Evolutionary conservation across 768 basidiomycete species (phyloP), one percentile per base, ranked within the genome.

Genomic region (Erythrobasidium yunnanense): DNA sequence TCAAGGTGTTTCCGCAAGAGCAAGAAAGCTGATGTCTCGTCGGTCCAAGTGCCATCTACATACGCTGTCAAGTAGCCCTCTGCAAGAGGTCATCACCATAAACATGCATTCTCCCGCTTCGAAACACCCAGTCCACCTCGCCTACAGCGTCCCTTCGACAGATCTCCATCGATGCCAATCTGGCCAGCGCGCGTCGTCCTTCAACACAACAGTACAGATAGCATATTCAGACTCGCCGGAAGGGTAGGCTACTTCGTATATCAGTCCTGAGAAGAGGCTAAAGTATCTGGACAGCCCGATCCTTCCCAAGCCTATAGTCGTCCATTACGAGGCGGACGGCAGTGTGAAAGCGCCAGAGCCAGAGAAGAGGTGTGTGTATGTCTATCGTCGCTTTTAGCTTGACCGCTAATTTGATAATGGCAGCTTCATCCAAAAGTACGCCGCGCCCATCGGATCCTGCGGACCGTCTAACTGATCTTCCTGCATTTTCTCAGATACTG

Each of bases 261-360:
- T 7, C 46, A 23, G 22, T 27, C 55, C 8, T 23, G 27, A 38
- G 32, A 5, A 22, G 7, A 11, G 7, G 8, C 34, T 29, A 18
- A 22, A 8, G 11, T 29, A 8, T 8, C 8, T 55, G n/a, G 27
- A 8, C 47, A 63, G 60, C 4, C 60, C 60, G 5, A 23, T 25
- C n/a, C 47, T 63, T 23, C 46, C 30, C 20, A n/a, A 49, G 23
- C 47, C 60, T 2, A 35, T 63, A 2, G 60, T 63, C 4, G 47
- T 63, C 8, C 42, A 63, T 17, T 63, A 63, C 32, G 29, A 49
- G 29, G 29, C 22, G 7, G 60, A 63, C 52, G 60, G 60, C 25
- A 63, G 25, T 7, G 60, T 32, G 20, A 63, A 63, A 25, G 46
- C 29, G 49, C 60, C 60, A 11, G 60, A 63, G 47, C 60, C 60